Conservation (phyloP, 768 basidiomycete genomes). For the Pleurotus tuber-regium region DNA sequence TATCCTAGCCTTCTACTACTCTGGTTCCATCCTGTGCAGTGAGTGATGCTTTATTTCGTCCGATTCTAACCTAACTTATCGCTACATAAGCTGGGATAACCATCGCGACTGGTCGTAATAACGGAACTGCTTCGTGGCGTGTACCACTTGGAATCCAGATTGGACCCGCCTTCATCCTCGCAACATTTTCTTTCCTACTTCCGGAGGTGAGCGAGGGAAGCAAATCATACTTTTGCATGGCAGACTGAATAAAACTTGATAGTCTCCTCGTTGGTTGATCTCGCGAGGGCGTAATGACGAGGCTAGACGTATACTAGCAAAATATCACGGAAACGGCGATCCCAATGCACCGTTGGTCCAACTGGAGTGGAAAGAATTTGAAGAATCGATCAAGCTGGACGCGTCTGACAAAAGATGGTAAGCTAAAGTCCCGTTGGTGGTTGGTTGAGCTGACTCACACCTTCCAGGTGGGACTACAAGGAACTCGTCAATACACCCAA, state of each 20-base stretch:
- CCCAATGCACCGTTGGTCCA: conserved; percentile 47
- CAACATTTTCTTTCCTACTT: conserved; percentile 30
- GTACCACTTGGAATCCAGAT: conserved; percentile 53
- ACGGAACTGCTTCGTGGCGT: conserved; percentile 41
- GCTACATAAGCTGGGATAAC: conserved; percentile 44
- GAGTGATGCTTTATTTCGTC: conserved; percentile 13
- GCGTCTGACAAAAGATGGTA: conserved; percentile 59
- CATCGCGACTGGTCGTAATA: conserved; percentile 36
- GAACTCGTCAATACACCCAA: conserved; percentile 46
- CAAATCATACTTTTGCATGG: too few species aligned
- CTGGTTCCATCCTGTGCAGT: conserved; percentile 43
- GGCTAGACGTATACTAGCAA: conserved; percentile 44
- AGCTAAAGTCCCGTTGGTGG: conserved; percentile 16
- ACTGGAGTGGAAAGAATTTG: conserved; percentile 51
- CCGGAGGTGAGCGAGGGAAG: conserved; percentile 30
- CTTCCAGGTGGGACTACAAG: conserved; percentile 46
- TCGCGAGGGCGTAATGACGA: conserved; percentile 47
- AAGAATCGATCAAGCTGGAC: conserved; percentile 45
- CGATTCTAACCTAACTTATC: too few species aligned
- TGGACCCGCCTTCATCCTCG: conserved; percentile 39
- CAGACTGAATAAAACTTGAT: neutral
- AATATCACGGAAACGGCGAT: conserved; percentile 53
- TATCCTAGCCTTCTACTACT: conserved; percentile 41
- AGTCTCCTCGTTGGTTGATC: conserved; percentile 56
- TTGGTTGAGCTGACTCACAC: neutral